Evolutionary conservation across 2,329 filamentous ascomycete genomes (phyloP).

Genomic region (Alternaria gansuensis): DNA sequence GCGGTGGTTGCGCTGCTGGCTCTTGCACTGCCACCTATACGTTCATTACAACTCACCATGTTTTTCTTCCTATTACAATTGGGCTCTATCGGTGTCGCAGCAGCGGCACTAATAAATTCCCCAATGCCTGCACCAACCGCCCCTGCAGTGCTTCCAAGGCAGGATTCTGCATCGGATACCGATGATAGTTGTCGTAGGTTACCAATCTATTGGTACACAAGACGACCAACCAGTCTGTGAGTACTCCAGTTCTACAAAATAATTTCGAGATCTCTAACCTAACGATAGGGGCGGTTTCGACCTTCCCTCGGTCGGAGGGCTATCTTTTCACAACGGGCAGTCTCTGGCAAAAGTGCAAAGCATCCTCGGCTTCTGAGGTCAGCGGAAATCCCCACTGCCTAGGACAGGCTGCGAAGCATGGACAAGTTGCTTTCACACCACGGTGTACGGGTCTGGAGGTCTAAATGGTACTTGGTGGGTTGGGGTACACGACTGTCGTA

Average conservation of each 20-base stretch:
- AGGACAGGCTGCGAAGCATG: constrained; percentile 8
- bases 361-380: constrained; percentile 4
- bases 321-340: constrained; percentile 9
- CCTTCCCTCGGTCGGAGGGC: constrained; percentile 4
- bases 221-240: not conserved
- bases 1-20: not conserved
- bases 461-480: constrained; percentile 9
- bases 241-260: not conserved
- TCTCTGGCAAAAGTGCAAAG: constrained; percentile 8
- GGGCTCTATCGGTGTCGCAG: not conserved
- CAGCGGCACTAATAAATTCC: constrained; percentile 3
- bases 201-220: constrained; percentile 1
- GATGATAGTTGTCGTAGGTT: not conserved
- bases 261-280: not conserved
- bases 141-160: constrained; percentile 11
- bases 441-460: constrained; percentile 7
- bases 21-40: not conserved
- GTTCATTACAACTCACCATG: not conserved
- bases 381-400: not conserved
- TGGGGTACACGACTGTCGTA: not conserved
- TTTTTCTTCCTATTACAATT: constrained; percentile 1
- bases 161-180: not conserved
- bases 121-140: constrained; percentile 4
- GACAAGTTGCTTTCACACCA: constrained; percentile 10
- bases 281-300: constrained; percentile 1